These are phyloP conservation scores for Suillus brevipes DNA, from an alignment of 768 basidiomycete genomes.

Conservation along the genomic window DNA sequence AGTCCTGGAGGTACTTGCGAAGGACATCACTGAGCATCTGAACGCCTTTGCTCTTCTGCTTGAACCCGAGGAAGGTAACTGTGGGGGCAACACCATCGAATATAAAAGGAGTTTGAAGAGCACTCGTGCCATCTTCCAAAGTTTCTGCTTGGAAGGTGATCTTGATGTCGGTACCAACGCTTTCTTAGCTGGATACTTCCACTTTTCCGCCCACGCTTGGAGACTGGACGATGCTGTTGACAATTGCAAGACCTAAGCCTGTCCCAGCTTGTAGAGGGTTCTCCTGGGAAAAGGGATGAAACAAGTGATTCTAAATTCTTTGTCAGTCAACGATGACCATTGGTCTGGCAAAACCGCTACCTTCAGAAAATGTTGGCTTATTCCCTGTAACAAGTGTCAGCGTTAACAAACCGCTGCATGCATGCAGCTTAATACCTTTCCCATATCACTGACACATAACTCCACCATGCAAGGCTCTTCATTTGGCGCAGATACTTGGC, in stretches of 20 bases:
- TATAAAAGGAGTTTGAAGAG: conserved; percentile 48
- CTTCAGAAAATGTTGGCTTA: conserved; percentile 90
- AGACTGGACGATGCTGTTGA: conserved; percentile 87
- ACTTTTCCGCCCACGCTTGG: conserved; percentile 87
- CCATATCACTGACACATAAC: conserved; percentile 83
- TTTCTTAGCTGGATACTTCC: conserved; percentile 92
- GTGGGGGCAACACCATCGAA: conserved; percentile 45
- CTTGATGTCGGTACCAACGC: conserved; percentile 87
- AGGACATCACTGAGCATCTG: conserved; percentile 66
- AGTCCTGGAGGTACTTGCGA: conserved; percentile 61
- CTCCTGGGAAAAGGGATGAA: conserved; percentile 97
- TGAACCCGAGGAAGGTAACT: conserved; percentile 75
- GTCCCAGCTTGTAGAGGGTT: conserved; percentile 92
- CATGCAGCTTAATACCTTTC: conserved; percentile 56
- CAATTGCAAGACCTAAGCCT: conserved; percentile 92
- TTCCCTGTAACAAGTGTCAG: conserved; percentile 52
- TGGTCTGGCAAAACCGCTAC: conserved; percentile 34
- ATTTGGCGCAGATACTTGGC: conserved; percentile 62
- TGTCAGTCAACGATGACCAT: conserved; percentile 4
- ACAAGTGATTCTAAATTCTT: conserved; percentile 74
- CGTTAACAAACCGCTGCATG: neutral
- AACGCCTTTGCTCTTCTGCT: conserved; percentile 59
- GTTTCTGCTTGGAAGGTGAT: conserved; percentile 77
- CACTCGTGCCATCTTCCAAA: conserved; percentile 39
- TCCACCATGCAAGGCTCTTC: conserved; percentile 73